These are phyloP conservation scores for Pterulicium gracile DNA, from an alignment of 1,284 basidiomycete genomes.

Conservation along the genomic window DNA sequence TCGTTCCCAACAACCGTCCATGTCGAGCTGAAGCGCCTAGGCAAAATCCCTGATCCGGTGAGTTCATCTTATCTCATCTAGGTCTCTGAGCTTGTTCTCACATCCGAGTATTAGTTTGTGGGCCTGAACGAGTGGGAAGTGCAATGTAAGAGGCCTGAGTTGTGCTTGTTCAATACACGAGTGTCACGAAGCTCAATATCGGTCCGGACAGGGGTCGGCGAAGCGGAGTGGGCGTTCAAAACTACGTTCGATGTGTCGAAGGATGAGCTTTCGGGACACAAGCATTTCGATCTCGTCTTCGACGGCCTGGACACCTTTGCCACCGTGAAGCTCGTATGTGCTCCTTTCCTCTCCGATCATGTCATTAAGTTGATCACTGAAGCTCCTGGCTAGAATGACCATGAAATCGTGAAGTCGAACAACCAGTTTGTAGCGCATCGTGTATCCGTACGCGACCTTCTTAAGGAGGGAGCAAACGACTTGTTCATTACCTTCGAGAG, in stretches of 20 bases:
- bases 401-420: constrained; percentile 52
- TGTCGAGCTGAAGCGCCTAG: constrained; percentile 64
- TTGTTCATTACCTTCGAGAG: constrained; percentile 66
- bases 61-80: constrained; percentile 16
- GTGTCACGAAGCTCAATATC: too few species aligned
- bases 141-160: constrained; percentile 47
- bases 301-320: constrained; percentile 87
- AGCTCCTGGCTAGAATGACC: constrained; percentile 46
- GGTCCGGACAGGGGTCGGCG: constrained; percentile 65
- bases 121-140: constrained; percentile 80
- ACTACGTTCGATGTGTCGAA: constrained; percentile 47
- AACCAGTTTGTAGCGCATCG: constrained; percentile 77
- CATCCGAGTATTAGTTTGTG: constrained; percentile 36
- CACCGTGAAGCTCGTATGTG: constrained; percentile 50
- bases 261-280: constrained; percentile 31
- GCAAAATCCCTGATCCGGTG: constrained; percentile 75
- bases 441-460: constrained; percentile 38
- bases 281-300: constrained; percentile 66
- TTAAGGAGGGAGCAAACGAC: constrained; percentile 54
- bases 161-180: neutral
- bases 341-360: constrained; percentile 1
- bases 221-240: constrained; percentile 79
- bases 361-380: constrained; percentile 3
- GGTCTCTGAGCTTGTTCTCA: neutral
- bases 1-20: constrained; percentile 77